Conservation (phyloP, 2,329 filamentous ascomycete species). For the Scedosporium apiospermum region DNA sequence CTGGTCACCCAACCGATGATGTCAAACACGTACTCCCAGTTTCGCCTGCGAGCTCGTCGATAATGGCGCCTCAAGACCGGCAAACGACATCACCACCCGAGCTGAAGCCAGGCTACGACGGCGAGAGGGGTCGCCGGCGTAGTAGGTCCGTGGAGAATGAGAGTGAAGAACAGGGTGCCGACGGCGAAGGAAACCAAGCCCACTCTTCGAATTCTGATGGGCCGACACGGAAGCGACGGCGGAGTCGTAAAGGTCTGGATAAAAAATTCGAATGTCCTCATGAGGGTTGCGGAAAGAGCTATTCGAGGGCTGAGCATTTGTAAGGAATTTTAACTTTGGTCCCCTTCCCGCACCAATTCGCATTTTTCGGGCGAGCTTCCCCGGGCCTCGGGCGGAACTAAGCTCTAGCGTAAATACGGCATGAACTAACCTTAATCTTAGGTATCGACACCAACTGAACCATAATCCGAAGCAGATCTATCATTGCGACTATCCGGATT, state of each 20-base stretch:
- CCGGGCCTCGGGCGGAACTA: not conserved
- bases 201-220: slow-evolving; percentile 45
- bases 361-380: not conserved
- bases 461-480: slow-evolving; percentile 95
- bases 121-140: slow-evolving; percentile 28
- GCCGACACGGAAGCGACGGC: slow-evolving; percentile 49
- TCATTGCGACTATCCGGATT: slow-evolving; percentile 84
- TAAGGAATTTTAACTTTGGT: slow-evolving; percentile 34
- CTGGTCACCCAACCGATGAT: slow-evolving; percentile 3
- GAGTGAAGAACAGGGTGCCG: slow-evolving; percentile 29
- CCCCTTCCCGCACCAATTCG: not conserved
- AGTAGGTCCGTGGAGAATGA: slow-evolving; percentile 34
- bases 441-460: slow-evolving; percentile 86
- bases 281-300: slow-evolving; percentile 87
- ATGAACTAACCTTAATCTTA: slow-evolving; percentile 22
- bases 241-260: slow-evolving; percentile 69
- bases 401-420: not conserved
- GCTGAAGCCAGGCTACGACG: slow-evolving; percentile 29
- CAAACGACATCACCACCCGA: slow-evolving; percentile 24
- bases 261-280: slow-evolving; percentile 79
- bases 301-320: slow-evolving; percentile 91
- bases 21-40: slow-evolving; percentile 25
- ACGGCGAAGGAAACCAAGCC: slow-evolving; percentile 21
- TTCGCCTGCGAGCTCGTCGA: slow-evolving; percentile 26
- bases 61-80: slow-evolving; percentile 32